Evolutionary conservation across 768 basidiomycete species (phyloP), one percentile per base, ranked within the genome.

Genomic region (Amanita polypyramis): DNA sequence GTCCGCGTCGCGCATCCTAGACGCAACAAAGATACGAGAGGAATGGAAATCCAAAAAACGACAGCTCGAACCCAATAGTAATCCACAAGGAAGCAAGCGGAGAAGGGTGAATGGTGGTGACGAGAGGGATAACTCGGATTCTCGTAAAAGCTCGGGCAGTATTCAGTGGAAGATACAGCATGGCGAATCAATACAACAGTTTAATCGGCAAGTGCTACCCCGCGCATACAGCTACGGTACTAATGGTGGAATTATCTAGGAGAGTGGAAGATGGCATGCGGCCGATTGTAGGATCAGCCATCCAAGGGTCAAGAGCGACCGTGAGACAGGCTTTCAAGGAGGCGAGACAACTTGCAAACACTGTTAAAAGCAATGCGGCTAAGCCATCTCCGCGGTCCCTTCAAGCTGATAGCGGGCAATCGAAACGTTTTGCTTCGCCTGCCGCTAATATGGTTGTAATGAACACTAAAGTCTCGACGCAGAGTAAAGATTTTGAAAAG

Each of bases 221-320:
- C 15, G 47, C 20, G 11, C 12, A 5, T 14, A 50, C 41, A 40
- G 34, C 29, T 32, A 12, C 6, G 15, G 19, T n/a, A 30, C 35
- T 34, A 46, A 39, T 36, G 29, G 7, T 23, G 51, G 21, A 21
- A 17, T 4, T 36, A n/a, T 6, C 21, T 21, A 88, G 86, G 61
- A 75, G 87, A 34, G 84, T 90, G 2, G 87, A 90, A 59, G 73
- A 75, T 43, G 74, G 75, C 54, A 78, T 89, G 74, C 70, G 80
- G 15, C 79, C 79, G 1, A 60, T 78, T 5, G 74, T 88, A 42
- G 76, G 72, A 48, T 65, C 73, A 19, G 83, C 84, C 0, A 67
- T 84, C 44, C 75, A 76, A 52, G 61, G 70, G 0, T 82, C 84
- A 0, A 70, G 76, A 10, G 68, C 74, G 3, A 67, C 67, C 11